Percentiles rank a stretch among this genome's conserved stretches.
These are phyloP conservation scores for Populus tremula DNA, from an alignment of 345 rosid genomes.

Conservation along the genomic window DNA sequence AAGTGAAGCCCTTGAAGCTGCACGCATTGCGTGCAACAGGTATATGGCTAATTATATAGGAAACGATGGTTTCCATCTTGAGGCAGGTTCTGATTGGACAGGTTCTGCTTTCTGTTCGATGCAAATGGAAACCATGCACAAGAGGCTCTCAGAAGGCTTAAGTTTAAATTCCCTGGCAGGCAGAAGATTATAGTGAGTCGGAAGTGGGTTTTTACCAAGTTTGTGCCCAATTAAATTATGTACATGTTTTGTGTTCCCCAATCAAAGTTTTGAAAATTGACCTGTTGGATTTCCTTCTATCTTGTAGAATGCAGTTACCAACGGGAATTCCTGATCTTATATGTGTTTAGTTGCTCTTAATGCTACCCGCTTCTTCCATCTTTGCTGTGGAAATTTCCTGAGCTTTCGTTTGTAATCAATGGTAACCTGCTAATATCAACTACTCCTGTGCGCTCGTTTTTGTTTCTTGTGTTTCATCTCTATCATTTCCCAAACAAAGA, in stretches of 20 bases:
- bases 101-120: slow-evolving; percentile 30
- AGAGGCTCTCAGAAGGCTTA: slow-evolving; percentile 7
- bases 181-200: slow-evolving; percentile 9
- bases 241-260: no score
- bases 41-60: slow-evolving; percentile 29
- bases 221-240: no score
- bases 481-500: not conserved
- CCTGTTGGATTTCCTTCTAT: no score
- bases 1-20: slow-evolving; percentile 29
- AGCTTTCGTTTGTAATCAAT: not conserved
- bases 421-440: not conserved
- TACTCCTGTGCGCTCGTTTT: not conserved
- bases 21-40: slow-evolving; percentile 27
- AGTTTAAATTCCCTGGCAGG: slow-evolving; percentile 1
- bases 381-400: no score
- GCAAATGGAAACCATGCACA: slow-evolving; percentile 23
- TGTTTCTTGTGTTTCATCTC: not conserved
- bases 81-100: slow-evolving; percentile 26
- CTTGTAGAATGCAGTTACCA: no score
- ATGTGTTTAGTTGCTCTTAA: no score
- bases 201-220: slow-evolving; percentile 10
- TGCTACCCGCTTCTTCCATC: no score
- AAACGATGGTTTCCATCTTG: slow-evolving; percentile 25
- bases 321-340: no score
- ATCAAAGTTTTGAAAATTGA: no score